Conservation (phyloP, 129 eudicot genomes). For the Lonicera japonica region DNA sequence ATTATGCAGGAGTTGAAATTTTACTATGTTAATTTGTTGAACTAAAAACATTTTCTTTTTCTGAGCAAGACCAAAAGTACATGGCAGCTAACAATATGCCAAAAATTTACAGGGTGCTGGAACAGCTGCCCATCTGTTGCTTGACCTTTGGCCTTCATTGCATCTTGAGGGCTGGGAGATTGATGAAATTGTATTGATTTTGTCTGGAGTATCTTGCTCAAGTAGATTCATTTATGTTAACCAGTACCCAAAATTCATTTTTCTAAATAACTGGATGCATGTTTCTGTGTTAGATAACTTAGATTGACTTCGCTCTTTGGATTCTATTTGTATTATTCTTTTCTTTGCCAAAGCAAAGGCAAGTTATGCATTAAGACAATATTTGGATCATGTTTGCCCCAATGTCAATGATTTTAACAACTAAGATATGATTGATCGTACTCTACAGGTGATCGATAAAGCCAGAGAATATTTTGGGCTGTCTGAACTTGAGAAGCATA, state of each 20-base stretch:
- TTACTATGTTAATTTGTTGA: slow-evolving; percentile 5
- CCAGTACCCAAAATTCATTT: not conserved
- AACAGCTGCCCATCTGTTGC: slow-evolving; percentile 83
- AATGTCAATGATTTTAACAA: not conserved
- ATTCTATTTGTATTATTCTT: not conserved
- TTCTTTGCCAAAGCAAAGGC: not conserved
- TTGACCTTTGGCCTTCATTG: slow-evolving; percentile 78
- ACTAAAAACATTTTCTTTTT: not conserved
- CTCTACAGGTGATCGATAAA: slow-evolving; percentile 54
- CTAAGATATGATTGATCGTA: slow-evolving; percentile 1
- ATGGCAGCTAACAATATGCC: slow-evolving; percentile 8
- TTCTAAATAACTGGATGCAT: not conserved
- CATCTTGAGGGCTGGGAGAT: slow-evolving; percentile 93
- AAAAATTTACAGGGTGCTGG: slow-evolving; percentile 69
- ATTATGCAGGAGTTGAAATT: slow-evolving; percentile 6
- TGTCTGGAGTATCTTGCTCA: not conserved
- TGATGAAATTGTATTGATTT: slow-evolving; percentile 55
- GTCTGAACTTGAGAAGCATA: slow-evolving; percentile 65
- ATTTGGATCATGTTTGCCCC: not conserved
- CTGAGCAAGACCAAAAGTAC: not conserved
- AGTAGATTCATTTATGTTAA: not conserved
- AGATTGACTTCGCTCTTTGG: not conserved
- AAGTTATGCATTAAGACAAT: no score
- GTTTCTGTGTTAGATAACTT: not conserved
- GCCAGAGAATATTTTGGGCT: slow-evolving; percentile 84